Base-by-base conservation (phyloP, 2,329 filamentous ascomycete genomes). In the Fusarium equiseti region DNA sequence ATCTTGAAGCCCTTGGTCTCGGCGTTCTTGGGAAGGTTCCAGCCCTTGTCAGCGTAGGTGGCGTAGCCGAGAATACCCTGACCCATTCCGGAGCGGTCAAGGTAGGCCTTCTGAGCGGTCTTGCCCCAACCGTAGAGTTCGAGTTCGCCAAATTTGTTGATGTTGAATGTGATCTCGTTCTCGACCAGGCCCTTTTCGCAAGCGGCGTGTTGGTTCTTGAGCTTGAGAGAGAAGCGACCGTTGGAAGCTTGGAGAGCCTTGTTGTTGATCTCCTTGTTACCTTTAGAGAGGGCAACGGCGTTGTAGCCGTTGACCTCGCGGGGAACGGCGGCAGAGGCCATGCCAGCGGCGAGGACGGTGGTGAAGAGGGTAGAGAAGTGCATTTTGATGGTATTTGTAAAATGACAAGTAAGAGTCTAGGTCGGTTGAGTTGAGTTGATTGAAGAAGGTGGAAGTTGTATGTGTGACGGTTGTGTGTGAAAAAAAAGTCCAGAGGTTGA, bases 31-130 rank as follows among this genome's bases (percentile, higher is more conserved):
- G 82, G 81, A 1, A 78, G 56, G 9, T 22, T 29, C 24, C 40
- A 29, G 7, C 51, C 51, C 43, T 35, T 35, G 18, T 71, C 40
- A 71, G 82, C 44, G 52, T 83, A 83, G 12, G 83, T 86, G 42
- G 82, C 82, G 80, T 87, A 90, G 43, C 83, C 82, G 53, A 89
- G 75, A 31, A 81, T 79, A 54, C 88, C 88, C 70, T 87, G 84
- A 70, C 86, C 84, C 86, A 88, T 88, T 73, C 86, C 87, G 50
- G 86, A 88, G 49, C 85, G 85, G 77, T 90, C 87, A 57, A 84
- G 83, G 71, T 76, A 89, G 63, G 87, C 64, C 73, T 84, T 78
- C 81, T 90, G 62, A 35, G 77, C 22, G 72, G 12, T 80, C 43
- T 79, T 77, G 6, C 59, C 48, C 27, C 73, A 38, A 24, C 31